These are phyloP conservation scores for Adenanthera pavonina DNA, from an alignment of 306 rosid genomes.

Conservation along the genomic window DNA sequence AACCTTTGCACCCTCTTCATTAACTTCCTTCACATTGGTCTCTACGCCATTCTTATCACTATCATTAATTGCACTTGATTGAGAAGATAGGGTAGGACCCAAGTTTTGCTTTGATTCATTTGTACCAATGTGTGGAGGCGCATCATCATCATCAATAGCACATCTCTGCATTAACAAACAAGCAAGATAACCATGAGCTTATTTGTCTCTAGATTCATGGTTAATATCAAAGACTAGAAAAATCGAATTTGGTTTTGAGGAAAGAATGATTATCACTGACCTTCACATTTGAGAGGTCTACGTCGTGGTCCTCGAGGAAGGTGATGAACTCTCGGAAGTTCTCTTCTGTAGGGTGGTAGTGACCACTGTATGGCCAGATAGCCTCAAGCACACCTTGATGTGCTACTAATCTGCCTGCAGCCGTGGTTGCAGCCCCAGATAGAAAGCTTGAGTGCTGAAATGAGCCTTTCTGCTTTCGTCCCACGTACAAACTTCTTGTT, in stretches of 20 bases:
- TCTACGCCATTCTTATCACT: conserved; percentile 19
- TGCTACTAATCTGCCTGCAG: conserved; percentile 94
- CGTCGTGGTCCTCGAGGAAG: conserved; percentile 78
- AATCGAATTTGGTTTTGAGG: neutral
- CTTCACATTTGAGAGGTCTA: conserved; percentile 90
- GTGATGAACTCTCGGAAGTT: conserved; percentile 81
- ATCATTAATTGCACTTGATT: conserved; percentile 21
- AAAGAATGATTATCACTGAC: conserved; percentile 34
- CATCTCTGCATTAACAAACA: conserved; percentile 53
- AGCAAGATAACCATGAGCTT: neutral
- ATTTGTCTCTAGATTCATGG: neutral
- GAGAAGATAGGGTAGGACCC: conserved; percentile 35
- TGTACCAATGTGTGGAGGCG: conserved; percentile 41
- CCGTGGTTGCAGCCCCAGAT: conserved; percentile 92
- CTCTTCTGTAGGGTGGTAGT: conserved; percentile 96
- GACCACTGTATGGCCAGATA: conserved; percentile 99
- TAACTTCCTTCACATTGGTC: conserved; percentile 17
- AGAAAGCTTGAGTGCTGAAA: conserved; percentile 97
- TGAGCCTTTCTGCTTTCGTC: conserved; percentile 80
- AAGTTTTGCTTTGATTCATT: conserved; percentile 41
- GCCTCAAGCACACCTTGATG: conserved; percentile 80
- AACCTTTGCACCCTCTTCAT: conserved; percentile 25
- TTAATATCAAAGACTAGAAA: neutral
- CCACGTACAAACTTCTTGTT: conserved; percentile 81
- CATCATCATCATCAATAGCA: conserved; percentile 90